Base-by-base conservation (phyloP, 2,329 filamentous ascomycete genomes). In the Chaetomiaceae sp. region DNA sequence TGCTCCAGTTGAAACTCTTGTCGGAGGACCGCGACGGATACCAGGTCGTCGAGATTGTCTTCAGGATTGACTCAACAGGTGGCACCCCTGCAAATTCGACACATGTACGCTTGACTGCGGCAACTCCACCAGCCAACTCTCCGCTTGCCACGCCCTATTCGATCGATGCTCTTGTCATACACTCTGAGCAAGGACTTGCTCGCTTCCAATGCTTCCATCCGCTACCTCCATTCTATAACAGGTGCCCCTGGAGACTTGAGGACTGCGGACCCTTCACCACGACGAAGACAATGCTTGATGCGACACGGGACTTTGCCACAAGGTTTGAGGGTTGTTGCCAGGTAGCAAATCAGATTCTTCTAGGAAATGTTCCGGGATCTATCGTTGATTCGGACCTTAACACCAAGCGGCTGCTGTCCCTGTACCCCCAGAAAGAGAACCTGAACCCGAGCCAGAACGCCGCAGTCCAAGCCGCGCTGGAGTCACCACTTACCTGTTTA, bases 181-280 rank as follows among this genome's bases (percentile, higher is more conserved):
- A 61, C 23, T 62, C 66, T 4, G 59, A 66, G 18, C 59, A 53
- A 10, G 70, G 70, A 0, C 52, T 56, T 18, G 66, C 61, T 8
- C 64, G 57, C 5, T 69, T 72, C 51, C 63, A 63, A 46, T 75
- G 71, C 44, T 61, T 73, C 4, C 70, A 73, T 50, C 66, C 65
- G 0, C 64, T 68, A 6, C 72, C 72, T 0, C 18, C 61, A 0
- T 74, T 68, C 48, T 59, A 69, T n/a, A 57, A 61, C 21, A 42
- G 65, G 0, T 73, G 67, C 23, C 69, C 67, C 0, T 75, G 71
- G 72, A 58, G 53, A 3, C 42, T 74, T 5, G 57, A 65, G 14
- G 55, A 68, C 37, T 74, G 69, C 45, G 71, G 72, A 0, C 69
- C 71, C 0, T 74, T 73, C 71, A 41, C 52, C 11, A 74, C 69